A percentile compares a stretch with the other conserved stretches of the same genome.
Conservation (phyloP, 2,329 filamentous ascomycete genomes). For the Alternaria incomplexa region DNA sequence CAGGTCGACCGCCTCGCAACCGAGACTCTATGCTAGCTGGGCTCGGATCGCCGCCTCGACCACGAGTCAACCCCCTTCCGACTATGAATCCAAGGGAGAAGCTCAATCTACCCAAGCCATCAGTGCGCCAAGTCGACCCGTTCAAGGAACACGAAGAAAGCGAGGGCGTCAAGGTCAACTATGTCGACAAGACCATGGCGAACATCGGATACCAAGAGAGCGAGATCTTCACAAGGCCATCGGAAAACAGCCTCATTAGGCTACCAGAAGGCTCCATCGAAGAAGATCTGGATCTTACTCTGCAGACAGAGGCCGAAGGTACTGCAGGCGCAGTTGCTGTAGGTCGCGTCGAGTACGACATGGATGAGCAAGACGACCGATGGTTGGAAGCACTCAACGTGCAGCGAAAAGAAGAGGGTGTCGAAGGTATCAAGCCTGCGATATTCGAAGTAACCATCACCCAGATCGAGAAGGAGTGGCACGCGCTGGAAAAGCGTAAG, state of each 20-base stretch:
- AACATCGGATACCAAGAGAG: constrained; percentile 96
- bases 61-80: constrained; percentile 74
- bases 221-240: constrained; percentile 80
- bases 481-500: constrained; percentile 84
- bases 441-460: constrained; percentile 98
- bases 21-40: constrained; percentile 66
- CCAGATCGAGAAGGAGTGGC: constrained; percentile 99
- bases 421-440: constrained; percentile 86
- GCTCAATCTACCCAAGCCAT: constrained; percentile 77
- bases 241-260: constrained; percentile 70
- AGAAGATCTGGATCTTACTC: constrained; percentile 65
- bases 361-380: constrained; percentile 98
- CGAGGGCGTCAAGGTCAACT: constrained; percentile 82
- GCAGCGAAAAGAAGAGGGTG: constrained; percentile 73
- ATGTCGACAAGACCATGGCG: constrained; percentile 95
- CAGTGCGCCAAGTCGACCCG: constrained; percentile 78
- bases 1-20: constrained; percentile 69
- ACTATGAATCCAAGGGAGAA: constrained; percentile 82
- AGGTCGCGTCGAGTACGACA: constrained; percentile 95
- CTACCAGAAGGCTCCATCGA: constrained; percentile 67
- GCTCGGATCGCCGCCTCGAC: constrained; percentile 65
- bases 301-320: constrained; percentile 66
- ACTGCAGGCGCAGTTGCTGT: constrained; percentile 60
- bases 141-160: constrained; percentile 84
- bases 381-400: constrained; percentile 88